Base-by-base conservation (phyloP, 768 basidiomycete species). In the Plicaturopsis crispa region DNA sequence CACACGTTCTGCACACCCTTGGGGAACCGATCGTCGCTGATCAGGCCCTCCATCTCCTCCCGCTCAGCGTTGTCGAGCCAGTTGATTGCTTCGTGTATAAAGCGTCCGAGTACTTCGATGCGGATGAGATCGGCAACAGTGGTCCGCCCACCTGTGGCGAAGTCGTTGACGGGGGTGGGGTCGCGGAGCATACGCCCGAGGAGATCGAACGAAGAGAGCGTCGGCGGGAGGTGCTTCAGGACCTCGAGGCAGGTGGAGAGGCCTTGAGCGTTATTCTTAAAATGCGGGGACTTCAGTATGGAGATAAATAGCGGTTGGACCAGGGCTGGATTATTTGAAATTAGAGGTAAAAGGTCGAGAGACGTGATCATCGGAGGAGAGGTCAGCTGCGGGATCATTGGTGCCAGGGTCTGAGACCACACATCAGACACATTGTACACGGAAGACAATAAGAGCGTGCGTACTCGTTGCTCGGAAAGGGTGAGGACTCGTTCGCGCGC, bases 401-500 rank as follows among this genome's bases (percentile, higher is more conserved):
- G 80, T 26, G 54, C 54, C 45, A 86, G 65, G 36, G 67, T 50
- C 80, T 83, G 55, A 17, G 23, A 12, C 24, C 17, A 33, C 36
- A 23, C 19, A n/a, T n/a, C n/a, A n/a, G n/a, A n/a, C n/a, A n/a
- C n/a, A n/a, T n/a, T n/a, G n/a, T n/a, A n/a, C n/a, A n/a, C n/a
- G n/a, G n/a, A n/a, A n/a, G n/a, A n/a, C n/a, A n/a, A 35, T 17
- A 28, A 28, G 8, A 28, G 26, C 26, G 34, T 10, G 32, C 20
- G 16, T 23, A 84, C 80, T 40, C 84, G 75, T 66, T 82, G 81
- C 63, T 88, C 85, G 26, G 80, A 68, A 36, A 88, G 72, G 24
- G 75, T 80, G 31, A 88, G 72, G 18, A 80, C 82, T 36, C 85
- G 77, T 44, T 78, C 73, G 37, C 82, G 75, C 30, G 80, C 83